phyloP scores from a whole-genome alignment of 768 basidiomycete genomes.

The Panus rudis region DNA sequence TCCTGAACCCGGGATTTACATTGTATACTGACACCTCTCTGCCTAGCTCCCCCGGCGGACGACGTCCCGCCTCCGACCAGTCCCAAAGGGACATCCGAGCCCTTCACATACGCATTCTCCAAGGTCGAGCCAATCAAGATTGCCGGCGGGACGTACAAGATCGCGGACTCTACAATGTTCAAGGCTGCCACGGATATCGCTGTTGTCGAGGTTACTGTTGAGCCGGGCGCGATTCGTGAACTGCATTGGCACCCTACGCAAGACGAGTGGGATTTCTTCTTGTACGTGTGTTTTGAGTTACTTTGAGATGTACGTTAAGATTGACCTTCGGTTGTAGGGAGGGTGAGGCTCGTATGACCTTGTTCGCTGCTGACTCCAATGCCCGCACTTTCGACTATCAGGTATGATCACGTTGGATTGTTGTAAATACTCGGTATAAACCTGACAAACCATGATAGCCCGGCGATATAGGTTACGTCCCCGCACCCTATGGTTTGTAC shows the following conservation, averaged over 20 bases:
- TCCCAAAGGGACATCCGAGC: conserved; percentile 36
- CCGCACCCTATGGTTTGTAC: conserved; percentile 41
- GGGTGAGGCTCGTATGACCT: conserved; percentile 33
- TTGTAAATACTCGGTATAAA: not conserved
- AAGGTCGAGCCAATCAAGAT: conserved; percentile 36
- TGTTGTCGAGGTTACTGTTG: conserved; percentile 49
- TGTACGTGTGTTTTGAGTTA: conserved; percentile 20
- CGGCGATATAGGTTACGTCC: conserved; percentile 43
- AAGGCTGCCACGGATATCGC: conserved; percentile 40
- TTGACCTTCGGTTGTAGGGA: conserved; percentile 18
- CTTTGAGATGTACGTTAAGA: not conserved
- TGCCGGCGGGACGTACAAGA: conserved; percentile 42
- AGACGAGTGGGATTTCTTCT: conserved; percentile 34
- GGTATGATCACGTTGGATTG: conserved; percentile 12
- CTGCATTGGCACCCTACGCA: conserved; percentile 47
- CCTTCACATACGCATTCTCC: conserved; percentile 42
- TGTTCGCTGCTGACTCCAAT: conserved; percentile 30
- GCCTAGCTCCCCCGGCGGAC: conserved; percentile 28
- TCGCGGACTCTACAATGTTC: conserved; percentile 46
- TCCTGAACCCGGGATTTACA: conserved; percentile 1
- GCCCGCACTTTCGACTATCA: conserved; percentile 38
- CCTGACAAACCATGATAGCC: not conserved
- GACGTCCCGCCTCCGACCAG: conserved; percentile 29
- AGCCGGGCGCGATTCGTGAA: conserved; percentile 50
- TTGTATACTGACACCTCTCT: not conserved